Conservation (phyloP, 2,329 filamentous ascomycete genomes). For the Fusarium napiforme region DNA sequence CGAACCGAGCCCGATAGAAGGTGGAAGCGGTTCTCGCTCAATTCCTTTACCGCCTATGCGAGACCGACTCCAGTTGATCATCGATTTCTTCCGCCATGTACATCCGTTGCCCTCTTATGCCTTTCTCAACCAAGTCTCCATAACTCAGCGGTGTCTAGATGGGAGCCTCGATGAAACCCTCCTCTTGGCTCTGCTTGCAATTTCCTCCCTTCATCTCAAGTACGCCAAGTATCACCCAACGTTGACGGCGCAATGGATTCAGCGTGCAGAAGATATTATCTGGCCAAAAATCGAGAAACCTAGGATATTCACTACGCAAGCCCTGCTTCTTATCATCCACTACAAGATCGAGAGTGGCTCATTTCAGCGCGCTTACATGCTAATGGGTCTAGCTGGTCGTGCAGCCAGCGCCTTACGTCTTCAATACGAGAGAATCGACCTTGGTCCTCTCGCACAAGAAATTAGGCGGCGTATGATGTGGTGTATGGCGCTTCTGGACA, state of each 20-base stretch:
- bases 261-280: not conserved
- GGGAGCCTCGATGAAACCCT: not conserved
- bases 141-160: not conserved
- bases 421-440: not conserved
- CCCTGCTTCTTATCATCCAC: not conserved
- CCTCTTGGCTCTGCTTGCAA: not conserved
- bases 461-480: too few species aligned
- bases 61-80: not conserved
- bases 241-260: not conserved
- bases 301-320: not conserved
- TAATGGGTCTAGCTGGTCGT: not conserved
- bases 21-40: not conserved
- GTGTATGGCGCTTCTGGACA: too few species aligned
- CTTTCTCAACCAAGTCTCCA: not conserved
- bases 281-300: not conserved
- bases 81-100: not conserved
- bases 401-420: not conserved
- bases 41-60: not conserved
- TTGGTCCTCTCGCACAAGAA: too few species aligned
- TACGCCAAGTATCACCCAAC: not conserved
- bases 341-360: not conserved
- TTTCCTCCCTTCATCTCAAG: not conserved
- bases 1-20: not conserved
- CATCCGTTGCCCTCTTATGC: not conserved
- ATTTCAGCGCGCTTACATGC: not conserved